Evolutionary conservation across 768 basidiomycete genomes (phyloP).

Genomic region (Termitomyces titanicus): DNA sequence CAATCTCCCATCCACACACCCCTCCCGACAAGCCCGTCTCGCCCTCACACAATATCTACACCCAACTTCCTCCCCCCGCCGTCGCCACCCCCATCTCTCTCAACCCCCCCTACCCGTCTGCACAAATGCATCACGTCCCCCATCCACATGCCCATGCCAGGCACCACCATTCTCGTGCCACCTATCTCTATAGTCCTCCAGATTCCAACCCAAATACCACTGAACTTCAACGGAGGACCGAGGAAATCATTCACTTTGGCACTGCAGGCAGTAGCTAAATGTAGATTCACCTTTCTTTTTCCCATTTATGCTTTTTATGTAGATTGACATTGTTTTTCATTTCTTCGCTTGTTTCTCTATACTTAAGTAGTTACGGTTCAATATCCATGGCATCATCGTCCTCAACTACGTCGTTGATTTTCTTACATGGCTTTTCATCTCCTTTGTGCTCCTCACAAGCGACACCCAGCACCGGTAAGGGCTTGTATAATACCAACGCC

Average conservation of each 20-base stretch:
- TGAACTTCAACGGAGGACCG: conserved; percentile 38
- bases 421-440: conserved; percentile 1
- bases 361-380: conserved; percentile 30
- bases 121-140: conserved; percentile 77
- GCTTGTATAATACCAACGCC: conserved; percentile 55
- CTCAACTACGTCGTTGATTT: conserved; percentile 7
- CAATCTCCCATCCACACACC: conserved; percentile 9
- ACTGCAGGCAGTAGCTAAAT: conserved; percentile 20
- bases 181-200: conserved; percentile 32
- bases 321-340: not conserved
- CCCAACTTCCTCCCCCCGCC: conserved; percentile 17
- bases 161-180: conserved; percentile 54
- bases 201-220: conserved; percentile 29
- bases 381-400: conserved; percentile 55
- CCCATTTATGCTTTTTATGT: conserved; percentile 15
- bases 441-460: conserved; percentile 12
- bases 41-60: conserved; percentile 17
- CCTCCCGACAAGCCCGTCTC: conserved; percentile 15
- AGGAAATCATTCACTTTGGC: conserved; percentile 48
- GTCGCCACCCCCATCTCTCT: conserved; percentile 42
- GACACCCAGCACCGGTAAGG: conserved; percentile 26
- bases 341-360: conserved; percentile 8
- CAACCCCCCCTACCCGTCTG: conserved; percentile 52
- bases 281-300: conserved; percentile 8
- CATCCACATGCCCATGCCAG: conserved; percentile 77